Evolutionary conservation across 345 rosid species (phyloP), one percentile per base, ranked within the genome.

Genomic region (Hirschfeldia incana): DNA sequence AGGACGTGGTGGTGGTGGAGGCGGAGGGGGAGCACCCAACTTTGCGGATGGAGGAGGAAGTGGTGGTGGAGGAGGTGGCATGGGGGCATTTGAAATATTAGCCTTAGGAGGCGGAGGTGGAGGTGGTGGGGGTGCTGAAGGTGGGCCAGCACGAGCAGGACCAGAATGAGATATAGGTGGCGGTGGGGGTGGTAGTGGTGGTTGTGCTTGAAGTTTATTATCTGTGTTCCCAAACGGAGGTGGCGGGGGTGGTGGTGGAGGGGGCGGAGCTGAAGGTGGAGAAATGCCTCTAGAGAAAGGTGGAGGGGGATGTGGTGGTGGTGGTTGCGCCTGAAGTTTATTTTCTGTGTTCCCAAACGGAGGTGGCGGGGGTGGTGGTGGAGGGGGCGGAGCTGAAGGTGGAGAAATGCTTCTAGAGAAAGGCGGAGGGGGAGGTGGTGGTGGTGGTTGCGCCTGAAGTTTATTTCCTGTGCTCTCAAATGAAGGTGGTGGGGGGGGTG

Each of bases 101-200:
- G 62, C 68, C 60, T 72, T 57, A 61, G 63, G 72, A 75, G 72
- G 79, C 3, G 67, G 79, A 36, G 77, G 77, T 29, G 71, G 79
- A 2, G 79, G 80, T 69, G 76, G 80, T 16, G 73, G 77, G 71
- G 75, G 76, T 36, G 80, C 67, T n/a, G 42, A 69, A 63, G 81
- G 76, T 17, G 78, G 80, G 60, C 65, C 75, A 80, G 32, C 67
- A 46, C 78, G 60, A 74, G 15, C 58, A 62, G 46, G 53, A 69
- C 66, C 71, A 42, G 58, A 26, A 61, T 55, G 72, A 63, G 82
- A 46, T 10, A 74, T 51, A 3, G 76, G 73, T 3, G 84, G 78
- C 13, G 75, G 84, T 1, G 86, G 86, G 1, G 85, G 85, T 1
- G 85, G 85, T 4, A 85, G 84, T 1, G 85, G 85, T 6, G 74